phyloP scores from a whole-genome alignment of 2,329 filamentous ascomycete species.

The Nakataea oryzae region DNA sequence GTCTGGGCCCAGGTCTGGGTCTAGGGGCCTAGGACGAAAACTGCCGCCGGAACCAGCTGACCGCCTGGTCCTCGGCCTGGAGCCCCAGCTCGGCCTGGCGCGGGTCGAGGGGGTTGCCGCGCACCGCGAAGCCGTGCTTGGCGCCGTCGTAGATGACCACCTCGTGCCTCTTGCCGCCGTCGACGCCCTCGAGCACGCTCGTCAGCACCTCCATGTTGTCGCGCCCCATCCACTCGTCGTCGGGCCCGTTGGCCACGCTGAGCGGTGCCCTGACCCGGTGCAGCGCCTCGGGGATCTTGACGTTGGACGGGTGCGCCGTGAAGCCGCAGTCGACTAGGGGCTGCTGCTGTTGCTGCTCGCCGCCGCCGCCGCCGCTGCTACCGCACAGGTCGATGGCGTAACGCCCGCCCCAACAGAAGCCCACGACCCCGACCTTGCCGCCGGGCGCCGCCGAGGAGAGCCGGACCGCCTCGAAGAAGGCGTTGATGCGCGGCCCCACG shows the following conservation, averaged over 20 bases:
- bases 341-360: constrained; percentile 8
- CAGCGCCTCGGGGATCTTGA: constrained; percentile 36
- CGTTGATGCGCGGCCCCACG: constrained; percentile 21
- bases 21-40: no score
- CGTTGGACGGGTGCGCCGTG: constrained; percentile 38
- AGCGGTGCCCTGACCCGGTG: constrained; percentile 31
- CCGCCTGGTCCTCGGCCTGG: constrained; percentile 21
- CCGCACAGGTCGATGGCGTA: constrained; percentile 36
- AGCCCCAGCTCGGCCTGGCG: constrained; percentile 18
- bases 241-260: constrained; percentile 33
- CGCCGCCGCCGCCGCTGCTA: constrained; percentile 9
- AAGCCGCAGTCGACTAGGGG: constrained; percentile 40
- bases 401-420: constrained; percentile 56
- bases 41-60: constrained; percentile 20
- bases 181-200: constrained; percentile 17
- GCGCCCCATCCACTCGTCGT: constrained; percentile 27
- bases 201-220: constrained; percentile 22
- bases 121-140: constrained; percentile 28
- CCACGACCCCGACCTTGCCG: constrained; percentile 37
- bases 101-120: constrained; percentile 23
- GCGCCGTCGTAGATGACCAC: constrained; percentile 24
- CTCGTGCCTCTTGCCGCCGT: constrained; percentile 19
- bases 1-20: no score
- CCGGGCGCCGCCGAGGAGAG: constrained; percentile 7
- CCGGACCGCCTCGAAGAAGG: constrained; percentile 26